These are phyloP conservation scores for Pseudopyricularia javanii DNA, from an alignment of 2,329 filamentous ascomycete species.

Conservation along the genomic window DNA sequence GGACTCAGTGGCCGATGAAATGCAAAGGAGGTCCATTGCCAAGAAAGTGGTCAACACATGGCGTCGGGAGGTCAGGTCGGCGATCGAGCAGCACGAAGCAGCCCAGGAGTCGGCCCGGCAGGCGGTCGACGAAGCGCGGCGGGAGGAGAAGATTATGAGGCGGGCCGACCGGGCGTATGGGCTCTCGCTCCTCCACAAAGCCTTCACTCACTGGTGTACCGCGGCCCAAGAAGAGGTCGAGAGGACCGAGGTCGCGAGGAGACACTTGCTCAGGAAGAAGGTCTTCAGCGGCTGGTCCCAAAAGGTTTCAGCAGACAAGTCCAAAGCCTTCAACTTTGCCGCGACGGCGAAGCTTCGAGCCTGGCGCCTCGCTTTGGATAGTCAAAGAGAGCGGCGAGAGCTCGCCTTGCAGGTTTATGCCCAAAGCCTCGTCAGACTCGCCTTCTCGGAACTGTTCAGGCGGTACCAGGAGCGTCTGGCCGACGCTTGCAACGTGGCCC, in stretches of 20 bases:
- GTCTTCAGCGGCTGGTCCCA: slow-evolving; percentile 60
- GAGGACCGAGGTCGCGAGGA: slow-evolving; percentile 54
- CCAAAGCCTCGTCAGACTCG: neutral
- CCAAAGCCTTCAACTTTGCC: slow-evolving; percentile 28
- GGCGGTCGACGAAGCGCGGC: slow-evolving; percentile 2
- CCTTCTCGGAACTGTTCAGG: neutral
- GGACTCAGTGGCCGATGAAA: neutral
- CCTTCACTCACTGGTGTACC: slow-evolving; percentile 58
- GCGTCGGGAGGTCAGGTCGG: neutral
- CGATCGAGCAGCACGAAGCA: neutral
- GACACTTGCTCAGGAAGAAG: slow-evolving; percentile 56
- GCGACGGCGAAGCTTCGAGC: neutral
- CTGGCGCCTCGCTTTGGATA: neutral
- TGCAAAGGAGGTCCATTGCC: neutral
- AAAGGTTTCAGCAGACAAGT: slow-evolving; percentile 48
- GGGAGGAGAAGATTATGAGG: slow-evolving; percentile 31
- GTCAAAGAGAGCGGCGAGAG: neutral
- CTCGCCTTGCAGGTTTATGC: neutral
- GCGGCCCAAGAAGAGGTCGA: slow-evolving; percentile 51
- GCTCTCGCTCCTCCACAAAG: slow-evolving; percentile 50
- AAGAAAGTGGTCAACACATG: neutral
- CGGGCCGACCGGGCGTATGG: slow-evolving; percentile 53
- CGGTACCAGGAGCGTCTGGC: neutral
- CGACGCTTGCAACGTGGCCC: neutral
- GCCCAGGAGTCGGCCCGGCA: neutral